Base-by-base conservation (phyloP, 306 rosid genomes). In the Quercus cerris region DNA sequence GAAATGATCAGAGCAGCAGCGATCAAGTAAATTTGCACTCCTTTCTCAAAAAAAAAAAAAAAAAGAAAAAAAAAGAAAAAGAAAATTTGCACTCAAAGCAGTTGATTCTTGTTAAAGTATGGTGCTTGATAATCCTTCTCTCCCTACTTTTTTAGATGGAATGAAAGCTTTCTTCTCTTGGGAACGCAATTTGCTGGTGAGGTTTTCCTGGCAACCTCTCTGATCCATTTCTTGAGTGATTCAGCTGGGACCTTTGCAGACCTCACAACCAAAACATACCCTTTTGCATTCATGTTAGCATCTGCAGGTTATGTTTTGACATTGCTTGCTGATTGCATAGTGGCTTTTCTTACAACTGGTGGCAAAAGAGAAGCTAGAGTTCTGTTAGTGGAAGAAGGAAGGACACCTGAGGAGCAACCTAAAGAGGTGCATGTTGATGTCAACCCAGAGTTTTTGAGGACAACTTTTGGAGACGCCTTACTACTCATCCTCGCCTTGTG, bases 121-220 rank as follows among this genome's bases (percentile, higher is more conserved):
- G 94, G 94, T 93, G 97, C 70, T 57, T 93, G 83, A 81, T 93
- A 4, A 91, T 93, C 31, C 54, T 93, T 93, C 5, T 93, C 94
- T 18, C 94, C 97, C 0, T 93, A 93, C 81, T 89, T 88, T 46
- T 83, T 5, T 69, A 59, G 90, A 1, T 91, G 93, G 97, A 89
- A 90, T 11, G 98, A 93, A 10, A 70, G 81, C 62, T 93, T 93
- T 86, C 93, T 93, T 59, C 77, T 90, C 0, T 13, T 90, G 56
- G 94, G 97, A 15, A 91, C 92, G 1, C 97, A 89, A 28, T 89
- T 93, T 38, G 93, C 97, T 0, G 98, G 86, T n/a, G 98, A 92
- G 4, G 89, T 93, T 28, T 93, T 93, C 76, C 78, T 93, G 28
- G 98, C 91, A 7, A 89, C 97, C 31, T 85, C 98, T 27, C 2